Base-by-base conservation (phyloP, 331 rosid genomes). In the Telfairia occidentalis region DNA sequence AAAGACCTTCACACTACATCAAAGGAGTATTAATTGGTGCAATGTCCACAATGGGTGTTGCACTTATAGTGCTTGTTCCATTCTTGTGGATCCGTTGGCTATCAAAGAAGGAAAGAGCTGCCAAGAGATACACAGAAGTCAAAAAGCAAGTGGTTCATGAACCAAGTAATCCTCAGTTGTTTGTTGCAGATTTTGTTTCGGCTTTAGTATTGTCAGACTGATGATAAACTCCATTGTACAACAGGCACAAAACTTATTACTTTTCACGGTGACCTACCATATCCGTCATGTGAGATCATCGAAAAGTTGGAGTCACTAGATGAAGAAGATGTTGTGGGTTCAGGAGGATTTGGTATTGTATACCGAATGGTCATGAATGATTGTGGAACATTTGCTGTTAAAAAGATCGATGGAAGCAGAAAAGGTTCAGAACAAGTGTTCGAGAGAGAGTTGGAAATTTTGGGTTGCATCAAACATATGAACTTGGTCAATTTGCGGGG, bases 351-450 rank as follows among this genome's bases (percentile, higher is more conserved):
- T 65, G 99, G 99, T 34, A 88, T 92, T 34, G 99, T 95, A 37
- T 92, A 90, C 77, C 85, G 97, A 38, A 95, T 92, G 99, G 96
- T 90, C 28, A 95, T 95, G 97, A 92, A 89, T 76, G 97, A 95
- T 79, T 84, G 93, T 19, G 93, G 96, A 61, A 87, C 90, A 35
- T 95, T 90, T 84, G 99, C 99, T 35, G 97, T 95, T 71, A 95
- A 95, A 85, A 75, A 86, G 74, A 90, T 95, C 50, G 99, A 95
- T 71, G 83, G 93, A 79, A 85, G 89, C 71, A 83, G 86, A n/a
- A 87, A 86, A 81, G 96, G 93, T 69, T 91, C 90, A 5, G 97
- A 95, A 79, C 89, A 92, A 81, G 92, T 84, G 30, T 95, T 95
- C 42, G 99, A 95, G 86, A 86, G 99, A 78, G 92, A 95, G 81